A percentile compares a stretch with the other conserved stretches of the same genome.
Conservation (phyloP, 371 early-diverging fungal species). For the Smittium mucronatum region DNA sequence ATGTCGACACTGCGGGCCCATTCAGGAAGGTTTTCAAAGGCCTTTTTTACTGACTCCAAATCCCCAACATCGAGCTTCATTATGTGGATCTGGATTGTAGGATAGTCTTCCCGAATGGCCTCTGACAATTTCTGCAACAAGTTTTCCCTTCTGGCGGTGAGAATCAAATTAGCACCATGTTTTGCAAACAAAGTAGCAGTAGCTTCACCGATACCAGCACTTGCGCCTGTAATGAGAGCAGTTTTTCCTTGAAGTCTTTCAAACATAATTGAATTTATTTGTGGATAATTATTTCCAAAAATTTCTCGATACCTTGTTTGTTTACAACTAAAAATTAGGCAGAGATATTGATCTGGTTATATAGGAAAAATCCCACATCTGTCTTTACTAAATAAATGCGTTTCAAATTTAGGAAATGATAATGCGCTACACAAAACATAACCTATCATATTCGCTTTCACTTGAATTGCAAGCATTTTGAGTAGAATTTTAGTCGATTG, state of each 20-base stretch:
- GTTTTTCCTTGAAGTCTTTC: conserved; percentile 37
- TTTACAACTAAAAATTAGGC: too few relatives aligned
- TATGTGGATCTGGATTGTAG: not conserved
- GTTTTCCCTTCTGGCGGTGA: not conserved
- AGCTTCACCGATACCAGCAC: conserved; percentile 3
- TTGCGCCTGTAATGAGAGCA: conserved; percentile 5
- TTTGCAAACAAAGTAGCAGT: conserved; percentile 5
- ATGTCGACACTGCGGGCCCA: conserved; percentile 44
- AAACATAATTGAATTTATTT: too few relatives aligned
- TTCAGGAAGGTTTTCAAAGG: conserved; percentile 5
- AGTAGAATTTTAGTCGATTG: too few relatives aligned
- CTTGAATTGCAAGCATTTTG: too few relatives aligned
- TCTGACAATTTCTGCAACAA: not conserved
- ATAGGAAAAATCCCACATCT: too few relatives aligned
- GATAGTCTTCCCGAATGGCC: not conserved
- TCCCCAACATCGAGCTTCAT: conserved; percentile 1
- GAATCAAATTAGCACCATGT: conserved; percentile 3
- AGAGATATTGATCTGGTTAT: too few relatives aligned
- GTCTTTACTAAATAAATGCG: too few relatives aligned
- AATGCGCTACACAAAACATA: too few relatives aligned
- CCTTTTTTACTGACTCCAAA: not conserved
- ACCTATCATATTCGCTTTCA: too few relatives aligned
- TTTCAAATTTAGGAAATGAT: too few relatives aligned
- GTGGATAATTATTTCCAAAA: too few relatives aligned
- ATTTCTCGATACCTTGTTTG: too few relatives aligned